A percentile compares a stretch with the other conserved stretches of the same genome.
Evolutionary conservation across 1,284 basidiomycete genomes (phyloP).

Genomic region (Papiliotrema flavescens): DNA sequence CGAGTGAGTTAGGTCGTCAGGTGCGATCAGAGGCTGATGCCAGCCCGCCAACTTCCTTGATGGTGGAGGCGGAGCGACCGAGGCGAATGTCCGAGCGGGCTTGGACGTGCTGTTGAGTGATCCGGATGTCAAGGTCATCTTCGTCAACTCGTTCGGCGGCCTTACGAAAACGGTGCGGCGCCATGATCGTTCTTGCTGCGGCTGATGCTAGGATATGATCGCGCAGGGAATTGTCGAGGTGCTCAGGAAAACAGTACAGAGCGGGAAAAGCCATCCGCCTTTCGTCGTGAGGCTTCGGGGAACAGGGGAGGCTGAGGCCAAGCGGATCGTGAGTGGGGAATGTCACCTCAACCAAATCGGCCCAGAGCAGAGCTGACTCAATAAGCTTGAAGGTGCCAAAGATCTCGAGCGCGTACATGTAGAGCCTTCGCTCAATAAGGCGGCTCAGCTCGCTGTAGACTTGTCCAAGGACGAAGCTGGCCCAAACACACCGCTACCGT

Average conservation of each 20-base stretch:
- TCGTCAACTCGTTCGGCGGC: conserved; percentile 29
- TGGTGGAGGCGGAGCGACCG: conserved; percentile 29
- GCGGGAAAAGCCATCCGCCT: too few relatives aligned
- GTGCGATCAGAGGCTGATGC: not conserved
- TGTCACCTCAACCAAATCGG: too few relatives aligned
- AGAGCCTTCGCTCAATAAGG: conserved; percentile 12
- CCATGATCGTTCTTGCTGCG: too few relatives aligned
- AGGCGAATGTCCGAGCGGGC: conserved; percentile 22
- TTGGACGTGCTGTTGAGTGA: conserved; percentile 19
- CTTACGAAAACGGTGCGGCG: conserved; percentile 19
- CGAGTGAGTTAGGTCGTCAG: not conserved
- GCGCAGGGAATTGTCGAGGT: too few relatives aligned
- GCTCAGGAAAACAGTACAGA: too few relatives aligned
- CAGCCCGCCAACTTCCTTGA: conserved; percentile 29
- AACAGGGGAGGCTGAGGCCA: too few relatives aligned
- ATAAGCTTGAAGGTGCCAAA: too few relatives aligned
- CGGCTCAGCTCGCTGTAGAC: conserved; percentile 14
- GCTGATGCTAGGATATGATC: too few relatives aligned
- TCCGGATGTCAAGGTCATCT: conserved; percentile 21
- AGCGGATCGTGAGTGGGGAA: too few relatives aligned
- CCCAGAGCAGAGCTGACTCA: too few relatives aligned
- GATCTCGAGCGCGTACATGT: too few relatives aligned
- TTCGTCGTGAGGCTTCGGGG: too few relatives aligned
- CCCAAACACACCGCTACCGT: conserved; percentile 3
- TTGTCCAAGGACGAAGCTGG: not conserved